Evolutionary conservation across 371 early-diverging fungal genomes (phyloP).

Genomic region (Amoeboaphelidium occidentale): DNA sequence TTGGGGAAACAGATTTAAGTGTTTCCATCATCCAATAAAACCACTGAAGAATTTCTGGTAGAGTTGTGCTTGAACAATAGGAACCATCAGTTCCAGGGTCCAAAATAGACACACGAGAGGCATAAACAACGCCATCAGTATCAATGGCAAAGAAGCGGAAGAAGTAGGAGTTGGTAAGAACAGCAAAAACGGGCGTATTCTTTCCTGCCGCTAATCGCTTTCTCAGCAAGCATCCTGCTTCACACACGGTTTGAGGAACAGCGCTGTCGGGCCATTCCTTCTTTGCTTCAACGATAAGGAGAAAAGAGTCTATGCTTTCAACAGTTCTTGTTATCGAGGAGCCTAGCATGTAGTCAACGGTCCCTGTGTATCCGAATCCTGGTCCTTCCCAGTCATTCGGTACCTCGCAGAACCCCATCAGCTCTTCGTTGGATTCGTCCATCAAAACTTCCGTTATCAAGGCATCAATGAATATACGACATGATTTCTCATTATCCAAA

Average conservation of each 20-base stretch:
- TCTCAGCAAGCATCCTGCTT: slow-evolving; percentile 8
- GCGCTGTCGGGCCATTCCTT: slow-evolving; percentile 8
- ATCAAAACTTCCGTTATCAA: slow-evolving; percentile 4
- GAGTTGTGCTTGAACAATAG: too few species aligned
- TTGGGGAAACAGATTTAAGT: too few species aligned
- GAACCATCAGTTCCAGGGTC: too few species aligned
- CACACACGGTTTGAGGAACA: slow-evolving; percentile 4
- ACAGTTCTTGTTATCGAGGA: slow-evolving; percentile 6
- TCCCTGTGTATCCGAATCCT: slow-evolving; percentile 8
- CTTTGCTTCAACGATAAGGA: slow-evolving; percentile 7
- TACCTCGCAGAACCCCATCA: slow-evolving; percentile 6
- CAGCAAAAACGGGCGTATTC: slow-evolving; percentile 7
- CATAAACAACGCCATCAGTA: too few species aligned
- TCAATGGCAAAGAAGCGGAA: too few species aligned
- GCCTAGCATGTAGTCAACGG: slow-evolving; percentile 8
- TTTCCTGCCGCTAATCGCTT: slow-evolving; percentile 8
- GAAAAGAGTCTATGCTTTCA: slow-evolving; percentile 7
- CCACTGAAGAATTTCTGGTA: too few species aligned
- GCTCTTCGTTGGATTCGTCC: slow-evolving; percentile 3
- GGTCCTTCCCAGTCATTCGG: slow-evolving; percentile 8
- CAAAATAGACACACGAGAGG: too few species aligned
- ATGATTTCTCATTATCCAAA: slow-evolving; percentile 9
- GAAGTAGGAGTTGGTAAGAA: slow-evolving; percentile 6
- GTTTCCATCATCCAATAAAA: too few species aligned
- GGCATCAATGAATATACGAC: slow-evolving; percentile 7